phyloP scores from a whole-genome alignment of 352 stramenopile genomes.

The Blastocystis sp. region DNA sequence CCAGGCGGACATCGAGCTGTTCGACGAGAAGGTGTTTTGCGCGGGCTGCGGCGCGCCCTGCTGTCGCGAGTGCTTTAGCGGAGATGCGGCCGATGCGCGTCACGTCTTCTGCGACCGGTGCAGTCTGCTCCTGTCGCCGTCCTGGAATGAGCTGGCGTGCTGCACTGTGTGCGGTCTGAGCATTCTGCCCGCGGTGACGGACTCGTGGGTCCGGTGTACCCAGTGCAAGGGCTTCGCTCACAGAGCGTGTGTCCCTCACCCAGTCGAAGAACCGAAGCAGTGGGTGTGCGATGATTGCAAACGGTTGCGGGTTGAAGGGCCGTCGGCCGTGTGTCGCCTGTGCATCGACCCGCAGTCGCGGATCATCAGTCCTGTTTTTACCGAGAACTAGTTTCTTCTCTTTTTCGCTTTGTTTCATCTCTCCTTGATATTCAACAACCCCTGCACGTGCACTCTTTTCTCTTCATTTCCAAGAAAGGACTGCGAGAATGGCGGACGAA shows the following conservation, averaged over 20 bases:
- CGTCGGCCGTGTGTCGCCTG: not conserved
- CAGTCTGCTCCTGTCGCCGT: not conserved
- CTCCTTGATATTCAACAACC: not conserved
- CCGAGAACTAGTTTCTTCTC: not conserved
- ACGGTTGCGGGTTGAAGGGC: not conserved
- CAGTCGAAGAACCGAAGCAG: not conserved
- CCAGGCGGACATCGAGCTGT: not conserved
- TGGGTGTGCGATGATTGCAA: constrained; percentile 34
- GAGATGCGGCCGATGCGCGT: not conserved
- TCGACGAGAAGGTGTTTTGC: not conserved
- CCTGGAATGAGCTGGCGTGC: not conserved
- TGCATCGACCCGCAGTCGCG: not conserved
- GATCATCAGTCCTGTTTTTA: not conserved
- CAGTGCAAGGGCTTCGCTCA: not conserved
- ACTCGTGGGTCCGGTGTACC: constrained; percentile 18
- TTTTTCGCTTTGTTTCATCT: constrained; percentile 1
- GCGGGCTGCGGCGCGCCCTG: not conserved
- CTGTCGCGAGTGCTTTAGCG: not conserved
- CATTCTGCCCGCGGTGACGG: not conserved
- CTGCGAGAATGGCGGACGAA: constrained; percentile 5
- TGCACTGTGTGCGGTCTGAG: constrained; percentile 54
- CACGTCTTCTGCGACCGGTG: not conserved
- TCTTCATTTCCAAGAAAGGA: not conserved
- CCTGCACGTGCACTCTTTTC: not conserved
- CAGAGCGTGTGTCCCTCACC: not conserved